phyloP scores from a whole-genome alignment of 441 rosid species.

The Bocquillonia castaneifolia region DNA sequence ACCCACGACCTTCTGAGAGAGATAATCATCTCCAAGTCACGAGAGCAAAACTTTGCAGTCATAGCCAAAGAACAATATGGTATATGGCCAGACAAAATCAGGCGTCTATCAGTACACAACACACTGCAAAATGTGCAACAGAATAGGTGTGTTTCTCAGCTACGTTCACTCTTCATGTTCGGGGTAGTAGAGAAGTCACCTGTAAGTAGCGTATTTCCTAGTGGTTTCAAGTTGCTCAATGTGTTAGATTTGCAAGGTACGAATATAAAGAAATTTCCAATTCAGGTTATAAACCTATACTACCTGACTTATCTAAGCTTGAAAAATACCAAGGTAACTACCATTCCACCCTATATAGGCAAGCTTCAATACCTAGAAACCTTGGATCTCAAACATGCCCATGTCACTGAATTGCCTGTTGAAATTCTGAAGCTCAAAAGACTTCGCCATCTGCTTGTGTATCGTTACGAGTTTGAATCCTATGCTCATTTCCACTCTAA shows the following conservation, averaged over 20 bases:
- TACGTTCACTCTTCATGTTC: background rate
- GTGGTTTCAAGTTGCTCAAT: background rate
- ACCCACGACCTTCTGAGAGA: background rate
- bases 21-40: background rate
- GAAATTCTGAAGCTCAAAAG: background rate
- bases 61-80: background rate
- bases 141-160: background rate
- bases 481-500: constrained; percentile 23
- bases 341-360: background rate
- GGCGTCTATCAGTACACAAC: background rate
- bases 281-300: background rate
- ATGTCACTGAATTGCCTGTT: background rate
- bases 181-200: background rate
- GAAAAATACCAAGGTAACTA: background rate
- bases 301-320: background rate
- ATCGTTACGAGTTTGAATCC: constrained; percentile 23
- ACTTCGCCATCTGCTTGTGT: background rate
- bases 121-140: background rate
- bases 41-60: background rate
- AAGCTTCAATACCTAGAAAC: background rate
- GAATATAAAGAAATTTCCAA: background rate
- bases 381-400: background rate
- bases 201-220: too few species aligned
- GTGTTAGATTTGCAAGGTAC: background rate
- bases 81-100: background rate